A percentile compares a stretch with the other conserved stretches of the same genome.
These are phyloP conservation scores for Trypanosoma avium DNA, from an alignment of 208 protist genomes.

Conservation along the genomic window DNA sequence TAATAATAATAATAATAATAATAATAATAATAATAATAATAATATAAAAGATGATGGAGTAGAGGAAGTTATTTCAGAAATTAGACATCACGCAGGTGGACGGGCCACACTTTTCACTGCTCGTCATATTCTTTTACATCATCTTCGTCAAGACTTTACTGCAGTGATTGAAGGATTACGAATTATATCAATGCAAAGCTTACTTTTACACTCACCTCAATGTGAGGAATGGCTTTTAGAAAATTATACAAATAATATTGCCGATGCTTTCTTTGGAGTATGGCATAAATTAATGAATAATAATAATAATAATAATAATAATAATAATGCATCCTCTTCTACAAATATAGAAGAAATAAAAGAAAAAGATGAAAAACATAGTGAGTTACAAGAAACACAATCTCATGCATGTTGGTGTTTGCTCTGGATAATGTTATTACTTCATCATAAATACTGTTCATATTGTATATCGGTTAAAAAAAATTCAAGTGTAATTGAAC, in stretches of 20 bases:
- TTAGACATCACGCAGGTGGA: conserved; percentile 24
- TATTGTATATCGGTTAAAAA: not conserved
- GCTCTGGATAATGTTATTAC: conserved; percentile 26
- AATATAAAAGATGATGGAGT: conserved; percentile 4
- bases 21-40: no score
- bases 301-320: no score
- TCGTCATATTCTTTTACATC: conserved; percentile 47
- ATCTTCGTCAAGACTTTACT: conserved; percentile 38
- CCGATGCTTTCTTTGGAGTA: conserved; percentile 45
- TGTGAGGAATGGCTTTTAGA: conserved; percentile 18
- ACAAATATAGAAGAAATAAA: conserved; percentile 3
- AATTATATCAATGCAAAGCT: conserved; percentile 50
- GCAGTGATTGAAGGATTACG: conserved; percentile 68
- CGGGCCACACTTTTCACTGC: conserved; percentile 45
- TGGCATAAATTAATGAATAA: conserved; percentile 28
- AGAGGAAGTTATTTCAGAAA: conserved; percentile 6
- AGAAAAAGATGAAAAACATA: conserved; percentile 12
- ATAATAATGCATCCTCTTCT: no score
- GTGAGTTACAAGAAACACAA: not conserved
- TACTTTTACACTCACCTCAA: conserved; percentile 34
- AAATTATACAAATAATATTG: conserved; percentile 4
- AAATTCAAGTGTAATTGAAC: not conserved
- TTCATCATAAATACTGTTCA: conserved; percentile 22
- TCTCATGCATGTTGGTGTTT: not conserved
- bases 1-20: no score